Conservation (phyloP, 2,329 filamentous ascomycete genomes). For the Pestalotiopsis sp. region DNA sequence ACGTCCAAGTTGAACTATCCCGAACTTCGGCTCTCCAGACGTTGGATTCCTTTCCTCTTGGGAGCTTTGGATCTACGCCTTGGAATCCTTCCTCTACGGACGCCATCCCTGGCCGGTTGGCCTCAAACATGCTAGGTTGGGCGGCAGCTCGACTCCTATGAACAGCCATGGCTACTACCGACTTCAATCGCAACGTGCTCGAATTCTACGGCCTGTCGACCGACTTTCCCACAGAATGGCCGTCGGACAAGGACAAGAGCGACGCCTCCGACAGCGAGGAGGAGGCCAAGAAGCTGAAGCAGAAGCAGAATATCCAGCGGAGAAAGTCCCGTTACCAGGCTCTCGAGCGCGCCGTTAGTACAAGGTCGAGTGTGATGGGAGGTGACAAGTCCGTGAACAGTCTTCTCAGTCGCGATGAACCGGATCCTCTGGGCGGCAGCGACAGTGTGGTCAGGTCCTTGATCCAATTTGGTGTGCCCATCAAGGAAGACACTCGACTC, state of each 20-base stretch:
- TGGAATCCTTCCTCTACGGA: background rate
- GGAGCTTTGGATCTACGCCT: background rate
- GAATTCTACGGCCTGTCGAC: conserved; percentile 88
- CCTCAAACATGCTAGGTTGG: conserved; percentile 1
- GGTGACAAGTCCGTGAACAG: conserved; percentile 74
- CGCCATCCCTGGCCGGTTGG: background rate
- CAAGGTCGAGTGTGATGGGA: conserved; percentile 66
- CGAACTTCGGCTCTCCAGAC: background rate
- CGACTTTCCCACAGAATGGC: conserved; percentile 83
- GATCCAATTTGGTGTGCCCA: conserved; percentile 73
- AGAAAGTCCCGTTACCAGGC: conserved; percentile 84
- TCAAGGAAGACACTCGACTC: conserved; percentile 82
- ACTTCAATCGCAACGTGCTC: conserved; percentile 76
- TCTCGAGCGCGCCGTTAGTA: conserved; percentile 74
- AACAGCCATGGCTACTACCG: conserved; percentile 53
- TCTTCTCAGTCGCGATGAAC: conserved; percentile 86
- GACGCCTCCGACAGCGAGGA: conserved; percentile 67
- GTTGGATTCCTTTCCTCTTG: background rate
- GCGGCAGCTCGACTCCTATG: background rate
- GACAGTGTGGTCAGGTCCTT: conserved; percentile 85
- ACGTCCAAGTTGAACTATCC: background rate
- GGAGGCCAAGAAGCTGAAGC: conserved; percentile 50
- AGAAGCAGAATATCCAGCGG: conserved; percentile 53
- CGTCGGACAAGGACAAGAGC: conserved; percentile 70
- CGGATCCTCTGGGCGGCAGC: conserved; percentile 85